Evolutionary conservation across 768 basidiomycete species (phyloP), one percentile per base, ranked within the genome.

Genomic region (Imleria badia): DNA sequence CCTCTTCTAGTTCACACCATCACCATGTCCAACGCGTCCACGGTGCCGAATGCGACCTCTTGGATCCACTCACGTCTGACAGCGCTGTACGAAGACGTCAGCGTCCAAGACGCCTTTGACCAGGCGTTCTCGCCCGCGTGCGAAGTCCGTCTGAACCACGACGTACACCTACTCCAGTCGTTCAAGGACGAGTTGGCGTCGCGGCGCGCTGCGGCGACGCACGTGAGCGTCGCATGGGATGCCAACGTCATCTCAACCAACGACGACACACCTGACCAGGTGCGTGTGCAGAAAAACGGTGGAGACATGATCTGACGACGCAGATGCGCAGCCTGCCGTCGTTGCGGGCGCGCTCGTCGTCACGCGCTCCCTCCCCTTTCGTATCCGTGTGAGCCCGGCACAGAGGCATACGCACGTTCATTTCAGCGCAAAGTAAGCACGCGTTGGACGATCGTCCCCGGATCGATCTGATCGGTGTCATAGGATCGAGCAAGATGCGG

Each of bases 391-490:
- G 11, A 54, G 56, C 3, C 73, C 72, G 8, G 78, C 75, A 10
- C 72, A 76, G 49, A 66, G 60, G 10, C 57, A 51, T 9, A 72
- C 68, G 31, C 60, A 64, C 26, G 56, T 75, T 30, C 52, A 65
- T 15, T 77, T 80, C 45, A 78, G 74, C 36, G 77, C 76, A 20
- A 74, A 64, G 78, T 78, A 29, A 45, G 72, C 58, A 23, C 5
- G 13, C 0, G 19, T n/a, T 8, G 12, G 20, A 15, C 15, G n/a
- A 39, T 8, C 5, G 11, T n/a, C 1, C 19, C 19, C 20, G 26
- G 26, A 13, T 39, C 5, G 20, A 1, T 38, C 39, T 51, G 23
- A 51, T 41, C 6, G 2, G 13, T 15, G 9, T 17, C 7, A 2
- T 34, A 73, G 70, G 59, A 66, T 72, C 52, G 68, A 66, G 36